Evolutionary conservation across 768 basidiomycete genomes (phyloP), one percentile per base, ranked within the genome.

Genomic region (Mycena epipterygia): DNA sequence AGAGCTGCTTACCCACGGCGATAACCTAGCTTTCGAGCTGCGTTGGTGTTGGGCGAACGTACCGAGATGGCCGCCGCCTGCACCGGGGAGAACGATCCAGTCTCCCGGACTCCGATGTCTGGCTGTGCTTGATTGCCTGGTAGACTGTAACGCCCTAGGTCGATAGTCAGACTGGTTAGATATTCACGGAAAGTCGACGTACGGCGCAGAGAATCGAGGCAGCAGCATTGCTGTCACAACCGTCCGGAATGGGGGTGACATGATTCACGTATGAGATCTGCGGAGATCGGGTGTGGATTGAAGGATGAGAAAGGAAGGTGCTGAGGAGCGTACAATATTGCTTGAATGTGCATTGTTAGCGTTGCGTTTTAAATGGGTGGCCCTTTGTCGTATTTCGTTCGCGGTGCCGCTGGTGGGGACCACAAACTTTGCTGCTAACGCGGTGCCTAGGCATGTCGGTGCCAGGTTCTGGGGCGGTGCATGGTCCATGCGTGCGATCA

Each of bases 41-140:
- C 35, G 35, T n/a, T 2, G 12, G 32, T 12, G 37, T 42, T 14
- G 7, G 11, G 8, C 23, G 19, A 17, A 49, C 77, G 32, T 64
- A 90, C 88, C 93, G 33, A 97, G 86, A 81, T 95, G 93, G 11
- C 95, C 94, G 64, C 93, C 93, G 5, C 93, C 93, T 2, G 93
- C 93, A 49, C 93, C 93, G 14, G 92, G 90, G 53, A 95, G 82
- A 25, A 90, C 91, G 68, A 94, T 83, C 89, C 90, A 94, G 64
- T 97, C 89, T 33, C 94, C 93, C 11, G 90, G 87, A 32, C 80
- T 84, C n/a, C n/a, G n/a, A n/a, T 9, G 89, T 86, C 62, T 88
- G 82, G 59, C 89, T 87, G 78, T 92, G 86, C 80, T 96, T 96
- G 74, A 97, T 82, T 0, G 94, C 95, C 67, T 93, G 91, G 77